phyloP scores from a whole-genome alignment of 2,329 filamentous ascomycete species.

The Pseudonectria buxi region DNA sequence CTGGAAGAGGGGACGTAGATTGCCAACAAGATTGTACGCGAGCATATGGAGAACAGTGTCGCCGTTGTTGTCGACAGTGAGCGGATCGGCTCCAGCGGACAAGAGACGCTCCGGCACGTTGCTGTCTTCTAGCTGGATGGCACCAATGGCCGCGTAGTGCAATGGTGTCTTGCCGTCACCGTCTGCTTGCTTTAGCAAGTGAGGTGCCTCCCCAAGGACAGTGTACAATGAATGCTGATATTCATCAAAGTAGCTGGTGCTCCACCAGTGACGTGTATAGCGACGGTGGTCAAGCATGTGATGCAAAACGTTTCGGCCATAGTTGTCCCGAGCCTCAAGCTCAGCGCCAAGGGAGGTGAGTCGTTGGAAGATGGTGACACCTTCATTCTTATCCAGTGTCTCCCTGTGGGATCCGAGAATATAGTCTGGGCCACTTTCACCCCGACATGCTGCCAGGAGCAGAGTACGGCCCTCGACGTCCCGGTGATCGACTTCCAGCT shows the following conservation, averaged over 20 bases:
- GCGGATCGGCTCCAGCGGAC: conserved; percentile 15
- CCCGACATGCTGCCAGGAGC: conserved; percentile 17
- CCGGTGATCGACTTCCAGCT: conserved; percentile 18
- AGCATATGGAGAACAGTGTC: conserved; percentile 18
- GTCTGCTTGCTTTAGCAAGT: conserved; percentile 12
- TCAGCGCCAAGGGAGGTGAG: conserved; percentile 20
- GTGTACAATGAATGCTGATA: conserved; percentile 3
- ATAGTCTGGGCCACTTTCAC: conserved; percentile 3
- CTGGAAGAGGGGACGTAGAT: conserved; percentile 9
- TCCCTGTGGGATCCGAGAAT: neutral
- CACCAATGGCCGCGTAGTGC: conserved; percentile 10
- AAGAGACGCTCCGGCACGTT: conserved; percentile 8
- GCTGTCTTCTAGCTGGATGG: neutral
- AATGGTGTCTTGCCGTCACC: conserved; percentile 19
- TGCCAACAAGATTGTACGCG: neutral
- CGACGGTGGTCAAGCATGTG: conserved; percentile 5
- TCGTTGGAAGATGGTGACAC: conserved; percentile 7
- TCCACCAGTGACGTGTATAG: too few relatives aligned
- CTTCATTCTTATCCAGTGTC: neutral
- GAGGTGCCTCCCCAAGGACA: conserved; percentile 3
- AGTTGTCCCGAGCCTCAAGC: conserved; percentile 14
- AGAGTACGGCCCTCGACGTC: conserved; percentile 19
- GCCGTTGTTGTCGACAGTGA: conserved; percentile 7
- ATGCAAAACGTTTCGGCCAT: conserved; percentile 17
- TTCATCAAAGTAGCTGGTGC: neutral